Base-by-base conservation (phyloP, 2,329 filamentous ascomycete genomes). In the Diaporthe velutina region DNA sequence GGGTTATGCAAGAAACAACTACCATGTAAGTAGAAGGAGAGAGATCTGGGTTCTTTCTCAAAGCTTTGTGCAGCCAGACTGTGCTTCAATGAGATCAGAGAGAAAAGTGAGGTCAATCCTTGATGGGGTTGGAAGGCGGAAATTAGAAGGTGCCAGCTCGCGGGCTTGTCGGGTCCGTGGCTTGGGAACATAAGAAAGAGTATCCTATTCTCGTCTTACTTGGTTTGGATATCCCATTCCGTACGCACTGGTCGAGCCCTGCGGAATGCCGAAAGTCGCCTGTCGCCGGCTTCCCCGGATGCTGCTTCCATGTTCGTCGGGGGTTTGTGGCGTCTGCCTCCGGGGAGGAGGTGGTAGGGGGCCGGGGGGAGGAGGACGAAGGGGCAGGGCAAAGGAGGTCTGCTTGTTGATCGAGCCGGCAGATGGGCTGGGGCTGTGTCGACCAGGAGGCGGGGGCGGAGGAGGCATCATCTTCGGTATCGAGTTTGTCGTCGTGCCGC, bases 371-470 rank as follows among this genome's bases (percentile, higher is more conserved):
- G 88, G 91, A 58, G 90, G 87, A 61, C 93, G 90, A 74, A 93
- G 88, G 1, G 93, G 92, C 66, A 95, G 85, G 48, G 88, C 89
- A 73, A 93, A 92, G 3, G 89, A 90, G 22, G 86, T 82, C 70
- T 84, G 83, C 75, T 84, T 87, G 77, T 86, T 88, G 71, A 84
- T 80, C 71, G 83, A 84, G 42, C 79, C 84, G 75, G 80, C 79
- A 74, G 77, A 80, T 79, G 78, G 78, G 82, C 73, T 73, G 50
- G 71, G 75, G 12, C 75, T 74, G 45, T 76, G 73, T 25, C 71
- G 67, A 33, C 71, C 67, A 30, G 54, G 35, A 25, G 72, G 73
- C 13, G 68, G 61, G 2, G 77, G 79, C 78, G 79, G 81, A 13
- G 82, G 79, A n/a, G 81, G 80, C 19, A 84, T 83, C 64, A 84